Evolutionary conservation across 2,329 filamentous ascomycete species (phyloP), one percentile per base, ranked within the genome.

Genomic region (Fusarium brevicatenulatum): DNA sequence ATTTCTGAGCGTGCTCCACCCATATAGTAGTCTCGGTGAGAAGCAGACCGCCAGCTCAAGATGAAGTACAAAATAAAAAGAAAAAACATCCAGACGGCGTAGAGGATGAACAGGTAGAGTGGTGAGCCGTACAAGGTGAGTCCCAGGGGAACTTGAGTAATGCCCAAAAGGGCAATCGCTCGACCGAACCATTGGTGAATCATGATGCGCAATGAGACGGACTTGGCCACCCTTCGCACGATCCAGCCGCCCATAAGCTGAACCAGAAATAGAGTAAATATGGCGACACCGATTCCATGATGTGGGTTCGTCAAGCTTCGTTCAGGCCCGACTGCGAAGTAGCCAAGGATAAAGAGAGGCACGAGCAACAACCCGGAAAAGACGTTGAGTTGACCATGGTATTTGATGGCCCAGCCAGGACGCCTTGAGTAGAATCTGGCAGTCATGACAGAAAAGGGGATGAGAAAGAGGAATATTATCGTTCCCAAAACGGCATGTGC

Each of bases 81-180:
- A 23, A 93, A 86, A 34, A 90, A 89, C 80, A 92, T 92, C 86
- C 92, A 95, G 2, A 98, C 71, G 0, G 95, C 88, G 78, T 93
- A 99, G 7, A 98, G 85, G 58, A 99, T 91, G 80, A 98, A 99
- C 7, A 95, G 87, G 42, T 88, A 89, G 77, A 92, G 90, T 9
- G 96, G 95, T 36, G 95, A 97, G 10, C 96, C 96, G 78, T 98
- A 99, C 3, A 99, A 86, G 1, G 95, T 95, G 52, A 99, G 86
- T 0, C 96, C 96, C 2, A 99, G 86, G 0, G 96, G 93, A 16
- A 99, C 90, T 80, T 99, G 96, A 7, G 91, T 88, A 73, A 98
- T 91, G 1, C 94, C 96, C 8, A 99, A 85, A 23, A 98, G 82
- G 6, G 93, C 92, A 76, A 95, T 90, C 2, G 89, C 84, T 64